phyloP scores from a whole-genome alignment of 164 flowering plant genomes.

The Dillenia suffruticosa region DNA sequence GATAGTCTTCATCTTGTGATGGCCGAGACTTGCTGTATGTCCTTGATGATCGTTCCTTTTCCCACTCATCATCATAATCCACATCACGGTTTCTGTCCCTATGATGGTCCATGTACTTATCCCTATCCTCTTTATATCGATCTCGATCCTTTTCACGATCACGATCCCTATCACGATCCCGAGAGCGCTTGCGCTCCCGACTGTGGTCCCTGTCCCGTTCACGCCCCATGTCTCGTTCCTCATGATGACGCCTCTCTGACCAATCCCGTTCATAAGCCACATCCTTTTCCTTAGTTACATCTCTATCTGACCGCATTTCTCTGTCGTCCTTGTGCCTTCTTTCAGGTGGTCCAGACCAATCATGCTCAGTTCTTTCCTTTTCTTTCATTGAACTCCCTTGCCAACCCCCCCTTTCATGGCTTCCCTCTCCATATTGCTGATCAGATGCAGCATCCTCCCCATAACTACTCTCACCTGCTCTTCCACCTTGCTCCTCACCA shows the following conservation, averaged over 20 bases:
- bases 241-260: conserved; percentile 68
- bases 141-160: conserved; percentile 49
- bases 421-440: conserved; percentile 73
- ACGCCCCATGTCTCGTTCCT: conserved; percentile 42
- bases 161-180: conserved; percentile 30
- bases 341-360: conserved; percentile 70
- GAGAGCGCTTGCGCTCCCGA: conserved; percentile 48
- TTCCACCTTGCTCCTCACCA: conserved; percentile 75
- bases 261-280: conserved; percentile 47
- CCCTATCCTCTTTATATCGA: conserved; percentile 62
- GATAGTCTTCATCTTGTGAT: conserved; percentile 65
- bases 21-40: conserved; percentile 59
- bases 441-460: conserved; percentile 93
- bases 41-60: conserved; percentile 70
- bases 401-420: conserved; percentile 74
- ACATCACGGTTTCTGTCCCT: conserved; percentile 56
- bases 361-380: conserved; percentile 76
- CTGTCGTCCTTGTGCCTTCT: conserved; percentile 74
- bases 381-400: conserved; percentile 40
- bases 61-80: conserved; percentile 73
- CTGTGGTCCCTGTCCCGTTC: conserved; percentile 44
- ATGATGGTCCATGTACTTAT: conserved; percentile 56
- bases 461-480: conserved; percentile 80
- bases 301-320: conserved; percentile 58
- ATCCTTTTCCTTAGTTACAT: conserved; percentile 62